Conservation (phyloP, 176 grass and related monocot genomes). For the Neostapfia colusana region DNA sequence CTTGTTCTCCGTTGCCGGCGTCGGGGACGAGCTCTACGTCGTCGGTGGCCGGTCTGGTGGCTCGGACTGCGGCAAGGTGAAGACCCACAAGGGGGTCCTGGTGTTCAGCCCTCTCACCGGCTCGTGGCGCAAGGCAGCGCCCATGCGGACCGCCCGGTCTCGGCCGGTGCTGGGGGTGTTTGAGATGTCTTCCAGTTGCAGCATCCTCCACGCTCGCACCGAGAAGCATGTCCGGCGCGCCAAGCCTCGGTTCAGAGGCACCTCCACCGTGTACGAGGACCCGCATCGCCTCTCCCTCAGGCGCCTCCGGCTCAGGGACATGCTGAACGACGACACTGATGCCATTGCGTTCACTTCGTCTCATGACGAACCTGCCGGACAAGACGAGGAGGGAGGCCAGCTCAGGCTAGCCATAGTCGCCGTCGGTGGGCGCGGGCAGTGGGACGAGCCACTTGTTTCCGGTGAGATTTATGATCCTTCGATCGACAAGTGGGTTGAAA, state of each 20-base stretch:
- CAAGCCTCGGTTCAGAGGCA: constrained; percentile 46
- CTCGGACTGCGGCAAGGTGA: constrained; percentile 36
- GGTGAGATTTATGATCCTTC: constrained; percentile 74
- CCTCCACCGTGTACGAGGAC: constrained; percentile 77
- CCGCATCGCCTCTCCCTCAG: constrained; percentile 66
- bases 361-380: constrained; percentile 1
- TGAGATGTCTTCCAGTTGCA: constrained; percentile 52
- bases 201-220: constrained; percentile 39
- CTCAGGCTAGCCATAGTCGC: constrained; percentile 62
- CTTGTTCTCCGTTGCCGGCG: constrained; percentile 62
- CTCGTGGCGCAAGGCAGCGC: constrained; percentile 66
- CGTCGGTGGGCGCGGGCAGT: constrained; percentile 67
- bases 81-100: constrained; percentile 65
- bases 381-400: neutral
- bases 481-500: constrained; percentile 67
- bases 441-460: constrained; percentile 82
- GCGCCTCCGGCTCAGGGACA: constrained; percentile 59
- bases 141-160: constrained; percentile 66
- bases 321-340: constrained; percentile 53
- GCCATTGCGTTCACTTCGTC: neutral
- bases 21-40: constrained; percentile 62
- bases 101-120: constrained; percentile 68
- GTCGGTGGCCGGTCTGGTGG: constrained; percentile 61
- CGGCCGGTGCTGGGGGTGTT: constrained; percentile 73
- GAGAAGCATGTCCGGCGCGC: constrained; percentile 23